Percentiles rank a stretch among this genome's conserved stretches.
These are phyloP conservation scores for Magnolia kwangsiensis DNA, from an alignment of 164 flowering plant genomes.

Conservation along the genomic window DNA sequence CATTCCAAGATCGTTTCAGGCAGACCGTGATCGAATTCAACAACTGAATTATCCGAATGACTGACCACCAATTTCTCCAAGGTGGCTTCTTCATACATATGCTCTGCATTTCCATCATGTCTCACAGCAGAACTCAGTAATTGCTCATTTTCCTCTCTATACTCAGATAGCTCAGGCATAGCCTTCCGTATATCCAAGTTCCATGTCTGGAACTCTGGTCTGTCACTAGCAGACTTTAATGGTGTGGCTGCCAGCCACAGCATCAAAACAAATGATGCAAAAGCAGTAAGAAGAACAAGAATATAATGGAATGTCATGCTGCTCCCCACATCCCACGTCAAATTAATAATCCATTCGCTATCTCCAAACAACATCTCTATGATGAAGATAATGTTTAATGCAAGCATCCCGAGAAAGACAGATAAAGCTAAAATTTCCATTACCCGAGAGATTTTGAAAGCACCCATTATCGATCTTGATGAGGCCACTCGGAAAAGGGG, in stretches of 20 bases:
- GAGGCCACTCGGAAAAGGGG: slow-evolving; percentile 89
- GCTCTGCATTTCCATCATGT: slow-evolving; percentile 26
- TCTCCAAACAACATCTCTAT: slow-evolving; percentile 81
- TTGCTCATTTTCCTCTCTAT: slow-evolving; percentile 28
- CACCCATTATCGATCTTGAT: slow-evolving; percentile 75
- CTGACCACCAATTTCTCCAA: slow-evolving; percentile 22
- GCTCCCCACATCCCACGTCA: slow-evolving; percentile 55
- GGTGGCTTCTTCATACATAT: slow-evolving; percentile 20
- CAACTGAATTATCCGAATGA: slow-evolving; percentile 26
- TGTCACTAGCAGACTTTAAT: slow-evolving; percentile 64
- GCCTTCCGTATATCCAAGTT: slow-evolving; percentile 36
- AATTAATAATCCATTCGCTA: slow-evolving; percentile 62
- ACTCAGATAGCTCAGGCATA: slow-evolving; percentile 22
- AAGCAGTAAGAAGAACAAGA: slow-evolving; percentile 48
- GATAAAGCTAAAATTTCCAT: slow-evolving; percentile 60
- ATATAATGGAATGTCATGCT: slow-evolving; percentile 38
- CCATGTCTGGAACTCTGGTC: slow-evolving; percentile 41
- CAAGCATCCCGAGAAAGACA: slow-evolving; percentile 68
- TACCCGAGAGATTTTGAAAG: slow-evolving; percentile 51
- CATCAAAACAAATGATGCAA: slow-evolving; percentile 62
- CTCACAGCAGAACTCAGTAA: slow-evolving; percentile 5
- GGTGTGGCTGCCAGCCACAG: slow-evolving; percentile 90
- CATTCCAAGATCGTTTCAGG: slow-evolving; percentile 57
- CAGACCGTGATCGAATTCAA: slow-evolving; percentile 33
- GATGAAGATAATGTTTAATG: slow-evolving; percentile 59